Conservation (phyloP, 176 grass and related monocot genomes). For the Rhynchospora pubera region DNA sequence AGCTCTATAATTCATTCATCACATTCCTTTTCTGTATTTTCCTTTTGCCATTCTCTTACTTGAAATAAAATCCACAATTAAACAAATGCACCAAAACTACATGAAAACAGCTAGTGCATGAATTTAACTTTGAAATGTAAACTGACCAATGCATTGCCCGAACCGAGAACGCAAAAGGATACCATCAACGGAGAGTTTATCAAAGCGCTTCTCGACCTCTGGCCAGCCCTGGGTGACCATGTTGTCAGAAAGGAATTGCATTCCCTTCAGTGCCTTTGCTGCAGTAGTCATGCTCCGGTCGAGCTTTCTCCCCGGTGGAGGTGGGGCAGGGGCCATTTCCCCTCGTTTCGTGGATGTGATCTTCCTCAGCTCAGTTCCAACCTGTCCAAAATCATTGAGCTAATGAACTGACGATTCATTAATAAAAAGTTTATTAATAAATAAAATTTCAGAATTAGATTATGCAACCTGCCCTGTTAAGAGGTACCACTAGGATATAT, state of each 20-base stretch:
- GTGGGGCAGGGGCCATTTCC: neutral
- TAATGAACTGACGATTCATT: neutral
- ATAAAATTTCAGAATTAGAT: neutral
- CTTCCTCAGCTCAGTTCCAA: slow-evolving; percentile 35
- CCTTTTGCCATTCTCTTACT: neutral
- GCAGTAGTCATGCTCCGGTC: slow-evolving; percentile 63
- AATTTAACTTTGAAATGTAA: neutral
- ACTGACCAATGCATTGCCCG: slow-evolving; percentile 79
- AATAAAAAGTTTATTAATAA: neutral
- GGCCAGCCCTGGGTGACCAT: slow-evolving; percentile 61
- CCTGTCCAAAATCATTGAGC: neutral
- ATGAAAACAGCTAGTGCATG: neutral
- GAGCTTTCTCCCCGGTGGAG: slow-evolving; percentile 24
- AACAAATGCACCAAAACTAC: neutral
- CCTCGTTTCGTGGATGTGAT: slow-evolving; percentile 35
- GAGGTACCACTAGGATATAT: neutral
- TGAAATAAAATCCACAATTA: neutral
- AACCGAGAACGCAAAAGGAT: slow-evolving; percentile 72
- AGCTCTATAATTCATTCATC: neutral
- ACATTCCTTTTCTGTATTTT: neutral
- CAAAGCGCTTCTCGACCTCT: slow-evolving; percentile 65
- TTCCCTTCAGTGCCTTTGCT: slow-evolving; percentile 45
- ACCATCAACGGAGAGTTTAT: slow-evolving; percentile 61
- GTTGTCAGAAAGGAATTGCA: slow-evolving; percentile 73
- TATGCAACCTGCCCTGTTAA: neutral